These are phyloP conservation scores for Mimosa pudica DNA, from an alignment of 306 rosid species.

Conservation along the genomic window DNA sequence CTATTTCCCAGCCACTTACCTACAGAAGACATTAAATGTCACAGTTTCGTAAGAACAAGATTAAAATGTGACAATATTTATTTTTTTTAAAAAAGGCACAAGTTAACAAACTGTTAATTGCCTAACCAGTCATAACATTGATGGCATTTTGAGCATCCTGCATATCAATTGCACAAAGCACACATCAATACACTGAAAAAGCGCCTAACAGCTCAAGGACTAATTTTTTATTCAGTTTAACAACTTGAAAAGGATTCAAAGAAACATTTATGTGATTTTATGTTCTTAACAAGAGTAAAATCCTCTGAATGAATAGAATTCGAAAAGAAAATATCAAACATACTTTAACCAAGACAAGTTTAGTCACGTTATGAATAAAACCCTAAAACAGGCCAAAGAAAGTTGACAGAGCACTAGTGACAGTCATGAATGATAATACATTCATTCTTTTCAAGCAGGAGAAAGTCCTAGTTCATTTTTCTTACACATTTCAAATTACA, in stretches of 20 bases:
- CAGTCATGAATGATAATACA: not conserved
- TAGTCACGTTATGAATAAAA: not conserved
- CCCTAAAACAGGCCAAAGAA: conserved; percentile 12
- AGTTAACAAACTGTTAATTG: conserved; percentile 29
- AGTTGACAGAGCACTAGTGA: not conserved
- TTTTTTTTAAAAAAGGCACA: not conserved
- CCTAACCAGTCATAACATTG: conserved; percentile 66
- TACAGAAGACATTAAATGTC: conserved; percentile 36
- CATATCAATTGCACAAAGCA: conserved; percentile 40
- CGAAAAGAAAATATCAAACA: conserved; percentile 10
- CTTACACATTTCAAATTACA: conserved; percentile 16
- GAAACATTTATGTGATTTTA: not conserved
- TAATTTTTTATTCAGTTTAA: conserved; percentile 17
- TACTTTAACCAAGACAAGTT: conserved; percentile 13
- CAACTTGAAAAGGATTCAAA: conserved; percentile 10
- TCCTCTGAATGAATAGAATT: conserved; percentile 18
- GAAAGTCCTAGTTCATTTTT: conserved; percentile 16
- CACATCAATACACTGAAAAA: conserved; percentile 29
- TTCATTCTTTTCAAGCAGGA: conserved; percentile 8
- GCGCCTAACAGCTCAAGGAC: conserved; percentile 20
- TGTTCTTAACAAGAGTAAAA: conserved; percentile 7
- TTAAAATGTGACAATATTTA: not conserved
- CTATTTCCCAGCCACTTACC: conserved; percentile 74
- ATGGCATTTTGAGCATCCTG: conserved; percentile 69
- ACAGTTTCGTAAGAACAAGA: conserved; percentile 26